A percentile compares a stretch with the other conserved stretches of the same genome.
Evolutionary conservation across 192 early-diverging fungal species (phyloP).

Genomic region (Coemansia furcata): DNA sequence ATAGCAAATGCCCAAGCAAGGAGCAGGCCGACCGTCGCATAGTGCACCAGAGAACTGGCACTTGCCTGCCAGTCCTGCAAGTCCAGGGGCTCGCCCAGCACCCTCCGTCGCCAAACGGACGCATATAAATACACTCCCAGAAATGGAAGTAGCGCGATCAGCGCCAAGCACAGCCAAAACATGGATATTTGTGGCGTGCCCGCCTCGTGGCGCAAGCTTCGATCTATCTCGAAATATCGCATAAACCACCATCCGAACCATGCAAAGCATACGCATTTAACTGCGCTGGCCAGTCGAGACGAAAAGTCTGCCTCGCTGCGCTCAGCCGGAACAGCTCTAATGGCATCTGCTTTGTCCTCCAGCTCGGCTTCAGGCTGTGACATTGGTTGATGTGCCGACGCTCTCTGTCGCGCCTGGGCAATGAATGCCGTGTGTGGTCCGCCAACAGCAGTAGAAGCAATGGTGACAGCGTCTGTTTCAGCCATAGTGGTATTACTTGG

Average conservation of each 20-base stretch:
- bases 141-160: constrained; percentile 31
- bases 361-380: neutral
- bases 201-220: constrained; percentile 34
- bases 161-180: constrained; percentile 28
- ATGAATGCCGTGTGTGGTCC: constrained; percentile 27
- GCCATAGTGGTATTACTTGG: neutral
- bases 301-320: neutral
- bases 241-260: constrained; percentile 37
- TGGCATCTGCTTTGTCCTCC: neutral
- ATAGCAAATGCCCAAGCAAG: constrained; percentile 35
- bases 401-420: constrained; percentile 21
- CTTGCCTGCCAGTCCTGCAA: constrained; percentile 47
- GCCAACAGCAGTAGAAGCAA: neutral
- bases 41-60: constrained; percentile 31
- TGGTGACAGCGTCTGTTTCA: neutral
- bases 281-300: constrained; percentile 20
- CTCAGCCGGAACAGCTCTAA: neutral
- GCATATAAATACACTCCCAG: constrained; percentile 40
- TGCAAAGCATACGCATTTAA: constrained; percentile 19
- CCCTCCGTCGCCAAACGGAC: constrained; percentile 42
- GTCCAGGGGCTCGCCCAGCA: constrained; percentile 40
- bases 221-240: constrained; percentile 43
- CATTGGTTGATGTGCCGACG: neutral
- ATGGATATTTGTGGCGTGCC: constrained; percentile 36
- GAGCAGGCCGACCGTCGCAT: constrained; percentile 36